Evolutionary conservation across 2,329 filamentous ascomycete species (phyloP), one percentile per base, ranked within the genome.

Genomic region (Nectriaceae sp.): DNA sequence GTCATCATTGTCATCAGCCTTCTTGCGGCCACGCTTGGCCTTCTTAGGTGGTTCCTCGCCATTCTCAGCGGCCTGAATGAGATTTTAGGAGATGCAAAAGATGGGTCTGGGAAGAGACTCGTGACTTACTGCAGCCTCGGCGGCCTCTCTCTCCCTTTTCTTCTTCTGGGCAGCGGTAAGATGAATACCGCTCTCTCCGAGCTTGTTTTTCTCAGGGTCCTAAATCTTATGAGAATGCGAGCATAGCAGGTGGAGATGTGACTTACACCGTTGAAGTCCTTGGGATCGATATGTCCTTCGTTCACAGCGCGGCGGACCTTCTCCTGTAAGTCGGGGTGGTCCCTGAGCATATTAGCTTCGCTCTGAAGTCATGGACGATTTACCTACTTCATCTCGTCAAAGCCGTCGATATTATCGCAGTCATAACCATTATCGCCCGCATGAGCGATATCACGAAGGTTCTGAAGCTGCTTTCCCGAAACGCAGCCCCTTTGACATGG

Each of bases 231-330:
- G 8, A 31, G 26, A 31, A 15, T 15, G 15, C 26, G 26, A 8
- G 8, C 8, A 8, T 31, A n/a, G n/a, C 5, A 19, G 4, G 8
- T 15, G n/a, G 36, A 21, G 45, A 24, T 20, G 59, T 20, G 24
- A 75, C 88, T 72, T 79, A 96, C 91, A 11, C 90, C 90, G 26
- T 87, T 93, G 84, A 90, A 97, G 60, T 97, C 93, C 43, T 89
- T 86, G 36, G 90, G 79, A 57, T 88, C 87, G 60, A 97, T 87
- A 61, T 94, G 89, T 20, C 90, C 90, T 65, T 92, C 80, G 49
- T 80, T 77, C 20, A 97, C 69, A 43, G 88, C 89, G 39, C 79
- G 80, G 42, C 80, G 76, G 55, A 97, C 75, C 75, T 94, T 96
- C 38, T 82, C 82, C 69, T 92, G 83, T 2, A 83, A 61, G 2